phyloP scores from a whole-genome alignment of 305 asterid genomes.

The Fraxinus dipetala region DNA sequence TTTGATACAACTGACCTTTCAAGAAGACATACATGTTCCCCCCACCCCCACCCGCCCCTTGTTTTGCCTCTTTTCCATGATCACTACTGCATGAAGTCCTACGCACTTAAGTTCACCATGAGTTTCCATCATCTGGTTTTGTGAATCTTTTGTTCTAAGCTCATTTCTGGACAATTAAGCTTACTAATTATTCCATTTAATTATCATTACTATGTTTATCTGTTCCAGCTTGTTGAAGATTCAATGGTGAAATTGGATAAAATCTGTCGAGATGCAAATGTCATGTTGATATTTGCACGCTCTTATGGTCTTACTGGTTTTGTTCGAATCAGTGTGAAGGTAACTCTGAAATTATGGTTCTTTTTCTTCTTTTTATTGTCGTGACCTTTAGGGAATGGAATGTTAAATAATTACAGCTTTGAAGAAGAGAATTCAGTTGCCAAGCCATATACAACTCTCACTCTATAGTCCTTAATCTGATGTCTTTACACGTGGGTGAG shows the following conservation, averaged over 20 bases:
- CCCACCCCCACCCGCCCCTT: background rate
- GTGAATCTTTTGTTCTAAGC: constrained; percentile 12
- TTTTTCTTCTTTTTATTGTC: constrained; percentile 7
- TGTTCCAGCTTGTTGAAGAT: constrained; percentile 69
- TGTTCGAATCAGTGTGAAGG: constrained; percentile 90
- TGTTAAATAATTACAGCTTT: constrained; percentile 4
- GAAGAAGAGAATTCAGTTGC: constrained; percentile 12
- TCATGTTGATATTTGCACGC: constrained; percentile 80
- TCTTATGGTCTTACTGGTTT: constrained; percentile 92
- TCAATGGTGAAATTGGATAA: constrained; percentile 86
- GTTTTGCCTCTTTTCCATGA: background rate
- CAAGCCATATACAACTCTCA: background rate
- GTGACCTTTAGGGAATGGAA: constrained; percentile 16
- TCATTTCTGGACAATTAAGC: background rate
- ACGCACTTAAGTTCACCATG: background rate
- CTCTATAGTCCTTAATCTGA: background rate
- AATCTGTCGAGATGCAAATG: constrained; percentile 83
- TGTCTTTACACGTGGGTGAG: constrained; percentile 8
- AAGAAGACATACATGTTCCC: background rate
- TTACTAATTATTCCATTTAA: background rate
- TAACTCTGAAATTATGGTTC: constrained; percentile 24
- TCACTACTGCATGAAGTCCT: background rate
- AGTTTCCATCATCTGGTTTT: background rate
- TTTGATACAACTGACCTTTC: background rate
- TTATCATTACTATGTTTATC: constrained; percentile 21